Conservation (phyloP, 2,329 filamentous ascomycete genomes). For the Arthrobotrys musiformis region DNA sequence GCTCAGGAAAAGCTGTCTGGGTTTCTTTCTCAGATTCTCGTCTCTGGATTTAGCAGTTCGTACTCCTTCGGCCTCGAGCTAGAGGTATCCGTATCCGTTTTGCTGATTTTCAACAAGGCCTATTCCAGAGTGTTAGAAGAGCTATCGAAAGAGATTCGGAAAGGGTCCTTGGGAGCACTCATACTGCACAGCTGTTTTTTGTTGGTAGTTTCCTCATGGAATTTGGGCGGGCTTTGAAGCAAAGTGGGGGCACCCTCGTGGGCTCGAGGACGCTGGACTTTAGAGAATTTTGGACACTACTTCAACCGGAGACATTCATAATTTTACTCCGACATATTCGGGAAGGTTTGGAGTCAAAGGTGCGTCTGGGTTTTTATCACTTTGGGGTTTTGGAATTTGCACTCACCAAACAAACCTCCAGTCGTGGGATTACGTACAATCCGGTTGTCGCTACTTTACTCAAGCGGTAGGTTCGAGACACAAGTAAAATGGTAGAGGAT, state of each 20-base stretch:
- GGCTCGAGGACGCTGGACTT: constrained; percentile 60
- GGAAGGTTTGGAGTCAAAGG: constrained; percentile 79
- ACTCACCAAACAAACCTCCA: constrained; percentile 9
- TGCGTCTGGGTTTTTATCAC: constrained; percentile 64
- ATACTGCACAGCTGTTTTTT: constrained; percentile 89
- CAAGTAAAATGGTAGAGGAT: constrained; percentile 39
- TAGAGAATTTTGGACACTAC: constrained; percentile 76
- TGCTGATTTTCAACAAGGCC: constrained; percentile 22
- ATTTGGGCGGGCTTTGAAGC: constrained; percentile 82
- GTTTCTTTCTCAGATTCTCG: constrained; percentile 93
- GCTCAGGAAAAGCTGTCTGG: constrained; percentile 80
- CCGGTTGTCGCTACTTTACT: constrained; percentile 92
- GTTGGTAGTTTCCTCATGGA: constrained; percentile 83
- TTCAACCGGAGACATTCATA: constrained; percentile 96
- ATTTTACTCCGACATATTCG: constrained; percentile 86
- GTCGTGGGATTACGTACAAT: constrained; percentile 78
- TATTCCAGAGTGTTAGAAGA: constrained; percentile 83
- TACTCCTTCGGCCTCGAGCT: constrained; percentile 66
- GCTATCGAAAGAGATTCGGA: constrained; percentile 90
- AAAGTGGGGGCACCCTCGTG: constrained; percentile 68
- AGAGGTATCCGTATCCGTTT: background rate
- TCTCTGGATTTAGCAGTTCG: constrained; percentile 83
- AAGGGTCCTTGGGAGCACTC: constrained; percentile 76
- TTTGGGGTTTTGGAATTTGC: background rate
- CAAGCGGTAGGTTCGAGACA: constrained; percentile 71